Evolutionary conservation across 495 filamentous ascomycete genomes (phyloP), one percentile per base, ranked within the genome.

Genomic region (Neurospora sp.): DNA sequence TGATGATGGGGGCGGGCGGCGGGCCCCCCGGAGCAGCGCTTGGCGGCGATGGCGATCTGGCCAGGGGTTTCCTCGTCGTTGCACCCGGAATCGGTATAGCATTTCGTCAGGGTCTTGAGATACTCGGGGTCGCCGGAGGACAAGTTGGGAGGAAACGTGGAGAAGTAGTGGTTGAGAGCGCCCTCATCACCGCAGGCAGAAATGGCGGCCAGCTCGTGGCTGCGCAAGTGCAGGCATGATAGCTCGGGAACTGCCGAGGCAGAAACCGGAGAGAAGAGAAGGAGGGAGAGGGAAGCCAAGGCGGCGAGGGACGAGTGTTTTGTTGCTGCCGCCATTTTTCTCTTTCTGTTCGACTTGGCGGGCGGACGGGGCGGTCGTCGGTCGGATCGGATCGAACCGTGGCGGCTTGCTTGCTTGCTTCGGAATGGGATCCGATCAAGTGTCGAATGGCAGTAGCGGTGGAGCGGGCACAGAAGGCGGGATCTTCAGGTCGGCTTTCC

Each of bases 1-100:
- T 61, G 12, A 35, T 76, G 76, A 75, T 77, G 75, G 72, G 73
- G 20, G 70, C 69, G 22, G 78, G 71, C 3, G 76, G 72, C 27
- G 77, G 77, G 40, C 44, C 71, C 74, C 74, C 71, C 72, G 75
- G 74, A 4, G 71, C 69, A 18, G 73, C 74, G 22, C 71, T 71
- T 39, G 68, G 74, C 4, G 80, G 18, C 79, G 77, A 68, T 80
- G 75, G 69, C 83, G 76, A 39, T 84, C 81, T 38, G 77, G 71
- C 2, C 69, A 61, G 35, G 70, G 69, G 59, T 74, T 70, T 39
- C 79, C 75, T 78, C 83, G 83, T 42, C 71, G 76, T 40, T 76
- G 79, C 84, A 86, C 37, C 81, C 83, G 38, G 80, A 80, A 69
- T 78, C 73, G 31, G 71, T 47, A 75, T 83, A 85, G 74, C 83